Conservation (phyloP, 2,329 filamentous ascomycete genomes). For the Colletotrichum shisoi region DNA sequence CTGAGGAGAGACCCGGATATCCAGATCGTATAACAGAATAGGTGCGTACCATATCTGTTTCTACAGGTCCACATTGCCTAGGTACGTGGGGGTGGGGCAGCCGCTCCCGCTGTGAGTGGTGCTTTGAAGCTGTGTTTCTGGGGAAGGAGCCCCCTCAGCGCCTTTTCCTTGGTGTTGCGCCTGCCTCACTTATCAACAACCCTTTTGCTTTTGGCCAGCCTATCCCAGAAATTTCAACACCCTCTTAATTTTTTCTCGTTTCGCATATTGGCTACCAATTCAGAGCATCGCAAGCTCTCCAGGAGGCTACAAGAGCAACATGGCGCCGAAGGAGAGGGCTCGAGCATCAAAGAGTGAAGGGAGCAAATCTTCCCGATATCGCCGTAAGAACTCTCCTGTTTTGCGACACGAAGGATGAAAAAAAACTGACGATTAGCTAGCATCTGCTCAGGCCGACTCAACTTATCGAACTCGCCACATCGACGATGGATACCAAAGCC, state of each 20-base stretch:
- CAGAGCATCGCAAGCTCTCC: not conserved
- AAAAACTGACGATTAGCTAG: slow-evolving; percentile 5
- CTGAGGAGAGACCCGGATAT: no score
- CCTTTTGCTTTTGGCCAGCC: not conserved
- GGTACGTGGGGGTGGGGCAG: not conserved
- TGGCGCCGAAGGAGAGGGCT: slow-evolving; percentile 19
- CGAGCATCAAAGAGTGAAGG: not conserved
- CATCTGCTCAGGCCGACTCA: not conserved
- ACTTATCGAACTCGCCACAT: not conserved
- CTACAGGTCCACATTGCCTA: not conserved
- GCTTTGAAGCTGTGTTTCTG: not conserved
- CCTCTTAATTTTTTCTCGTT: not conserved
- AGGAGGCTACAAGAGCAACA: slow-evolving; percentile 5
- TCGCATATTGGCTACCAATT: not conserved
- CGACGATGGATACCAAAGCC: not conserved
- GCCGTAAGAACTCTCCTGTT: slow-evolving; percentile 5
- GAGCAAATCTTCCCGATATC: not conserved
- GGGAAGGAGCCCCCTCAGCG: slow-evolving; percentile 1
- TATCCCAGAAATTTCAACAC: not conserved
- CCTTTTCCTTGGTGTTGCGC: not conserved
- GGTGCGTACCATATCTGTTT: not conserved
- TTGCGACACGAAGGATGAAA: not conserved
- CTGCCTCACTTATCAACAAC: not conserved
- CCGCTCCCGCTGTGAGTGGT: not conserved
- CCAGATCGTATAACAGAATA: not conserved